Conservation (phyloP, 371 early-diverging fungal genomes). For the Batrachochytrium dendrobatidis region DNA sequence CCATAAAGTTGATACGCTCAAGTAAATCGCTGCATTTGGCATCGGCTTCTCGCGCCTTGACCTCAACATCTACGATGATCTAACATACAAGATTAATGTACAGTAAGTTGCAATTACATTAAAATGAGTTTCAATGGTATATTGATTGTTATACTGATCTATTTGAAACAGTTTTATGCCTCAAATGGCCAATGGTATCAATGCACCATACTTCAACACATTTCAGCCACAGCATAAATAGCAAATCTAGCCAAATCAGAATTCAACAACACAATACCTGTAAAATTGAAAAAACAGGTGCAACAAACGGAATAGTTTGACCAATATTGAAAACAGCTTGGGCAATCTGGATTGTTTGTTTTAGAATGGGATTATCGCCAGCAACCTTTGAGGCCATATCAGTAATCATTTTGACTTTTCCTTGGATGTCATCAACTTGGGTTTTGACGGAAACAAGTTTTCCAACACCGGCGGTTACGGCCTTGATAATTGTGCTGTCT, state of each 20-base stretch:
- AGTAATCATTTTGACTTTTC: not conserved
- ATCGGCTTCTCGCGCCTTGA: conserved; percentile 36
- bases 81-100: conserved; percentile 10
- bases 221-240: too few relatives aligned
- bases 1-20: conserved; percentile 45
- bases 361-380: conserved; percentile 8
- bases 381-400: not conserved
- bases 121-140: too few relatives aligned
- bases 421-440: not conserved
- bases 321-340: conserved; percentile 26
- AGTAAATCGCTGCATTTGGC: conserved; percentile 38
- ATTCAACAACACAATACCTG: too few relatives aligned
- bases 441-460: not conserved
- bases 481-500: not conserved
- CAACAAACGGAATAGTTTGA: conserved; percentile 37
- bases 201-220: too few relatives aligned
- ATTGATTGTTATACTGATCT: too few relatives aligned
- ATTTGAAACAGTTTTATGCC: too few relatives aligned
- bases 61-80: conserved; percentile 41
- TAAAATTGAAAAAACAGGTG: conserved; percentile 34
- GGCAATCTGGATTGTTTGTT: conserved; percentile 2
- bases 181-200: too few relatives aligned
- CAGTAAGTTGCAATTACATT: too few relatives aligned
- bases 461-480: not conserved
- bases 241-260: too few relatives aligned